Evolutionary conservation across 208 protist species (phyloP).

Genomic region (Crithidia fasciculata): DNA sequence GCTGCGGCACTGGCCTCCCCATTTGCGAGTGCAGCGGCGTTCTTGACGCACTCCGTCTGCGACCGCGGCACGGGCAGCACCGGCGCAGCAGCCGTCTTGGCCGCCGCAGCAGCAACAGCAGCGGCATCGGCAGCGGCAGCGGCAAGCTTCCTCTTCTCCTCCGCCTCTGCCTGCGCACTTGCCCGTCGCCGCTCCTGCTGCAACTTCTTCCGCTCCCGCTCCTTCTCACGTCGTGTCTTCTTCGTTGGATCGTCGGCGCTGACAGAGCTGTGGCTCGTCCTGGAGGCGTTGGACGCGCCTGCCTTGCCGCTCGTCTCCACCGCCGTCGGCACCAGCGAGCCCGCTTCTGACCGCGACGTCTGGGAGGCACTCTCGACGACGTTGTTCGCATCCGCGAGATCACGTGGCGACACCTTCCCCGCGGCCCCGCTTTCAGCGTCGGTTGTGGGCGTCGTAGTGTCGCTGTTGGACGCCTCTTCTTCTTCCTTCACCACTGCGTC

Average conservation of each 20-base stretch:
- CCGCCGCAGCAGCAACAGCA: background rate
- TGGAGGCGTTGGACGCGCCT: background rate
- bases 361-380: background rate
- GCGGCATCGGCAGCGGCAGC: background rate
- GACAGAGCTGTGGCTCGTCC: slow-evolving; percentile 10
- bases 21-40: background rate
- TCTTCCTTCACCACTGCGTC: too few species aligned
- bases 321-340: background rate
- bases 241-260: background rate
- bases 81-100: background rate
- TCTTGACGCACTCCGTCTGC: slow-evolving; percentile 16
- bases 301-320: background rate
- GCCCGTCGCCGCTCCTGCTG: slow-evolving; percentile 3
- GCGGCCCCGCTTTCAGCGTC: background rate
- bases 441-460: background rate
- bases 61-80: slow-evolving; percentile 19
- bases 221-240: slow-evolving; percentile 1
- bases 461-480: too few species aligned
- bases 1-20: background rate
- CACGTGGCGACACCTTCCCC: background rate
- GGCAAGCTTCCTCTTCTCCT: background rate
- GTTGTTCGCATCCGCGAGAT: background rate
- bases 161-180: background rate
- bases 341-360: slow-evolving; percentile 9
- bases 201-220: slow-evolving; percentile 15